A percentile compares a stretch with the other conserved stretches of the same genome.
Evolutionary conservation across 2,329 filamentous ascomycete genomes (phyloP).

Genomic region (Calonectria ilicicola): DNA sequence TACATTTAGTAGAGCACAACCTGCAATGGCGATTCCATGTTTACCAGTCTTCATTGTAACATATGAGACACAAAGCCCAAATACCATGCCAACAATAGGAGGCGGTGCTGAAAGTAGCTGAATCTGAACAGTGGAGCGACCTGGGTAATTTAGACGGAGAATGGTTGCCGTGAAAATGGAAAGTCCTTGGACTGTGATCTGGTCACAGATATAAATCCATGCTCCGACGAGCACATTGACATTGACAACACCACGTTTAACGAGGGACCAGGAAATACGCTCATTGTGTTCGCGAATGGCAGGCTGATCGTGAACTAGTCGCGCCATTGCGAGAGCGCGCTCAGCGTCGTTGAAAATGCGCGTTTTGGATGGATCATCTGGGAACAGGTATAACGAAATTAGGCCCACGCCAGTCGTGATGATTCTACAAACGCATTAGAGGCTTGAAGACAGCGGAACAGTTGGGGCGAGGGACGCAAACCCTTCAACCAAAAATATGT

Average conservation of each 20-base stretch:
- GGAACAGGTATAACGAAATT: constrained; percentile 63
- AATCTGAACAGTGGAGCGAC: constrained; percentile 37
- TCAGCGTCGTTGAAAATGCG: constrained; percentile 65
- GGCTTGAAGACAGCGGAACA: neutral
- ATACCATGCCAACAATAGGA: constrained; percentile 38
- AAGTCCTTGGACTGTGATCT: constrained; percentile 68
- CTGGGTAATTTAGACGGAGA: constrained; percentile 47
- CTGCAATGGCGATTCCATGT: constrained; percentile 41
- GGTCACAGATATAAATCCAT: constrained; percentile 66
- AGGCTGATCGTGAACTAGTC: constrained; percentile 53
- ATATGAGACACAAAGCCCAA: constrained; percentile 40
- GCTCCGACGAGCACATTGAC: constrained; percentile 42
- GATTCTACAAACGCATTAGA: constrained; percentile 46
- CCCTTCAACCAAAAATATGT: constrained; percentile 74
- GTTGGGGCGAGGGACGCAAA: neutral
- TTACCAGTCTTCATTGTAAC: constrained; percentile 42
- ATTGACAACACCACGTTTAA: constrained; percentile 62
- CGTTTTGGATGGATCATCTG: constrained; percentile 59
- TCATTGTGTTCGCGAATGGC: constrained; percentile 57
- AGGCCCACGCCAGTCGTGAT: constrained; percentile 63
- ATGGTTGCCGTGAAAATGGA: constrained; percentile 65
- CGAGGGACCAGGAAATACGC: constrained; percentile 59
- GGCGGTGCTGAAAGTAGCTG: constrained; percentile 42
- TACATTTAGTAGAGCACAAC: constrained; percentile 37
- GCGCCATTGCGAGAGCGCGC: constrained; percentile 63